Percentiles rank a stretch among this genome's conserved stretches.
phyloP scores from a whole-genome alignment of 2,329 filamentous ascomycete species.

The Plectosphaerella cucumerina region DNA sequence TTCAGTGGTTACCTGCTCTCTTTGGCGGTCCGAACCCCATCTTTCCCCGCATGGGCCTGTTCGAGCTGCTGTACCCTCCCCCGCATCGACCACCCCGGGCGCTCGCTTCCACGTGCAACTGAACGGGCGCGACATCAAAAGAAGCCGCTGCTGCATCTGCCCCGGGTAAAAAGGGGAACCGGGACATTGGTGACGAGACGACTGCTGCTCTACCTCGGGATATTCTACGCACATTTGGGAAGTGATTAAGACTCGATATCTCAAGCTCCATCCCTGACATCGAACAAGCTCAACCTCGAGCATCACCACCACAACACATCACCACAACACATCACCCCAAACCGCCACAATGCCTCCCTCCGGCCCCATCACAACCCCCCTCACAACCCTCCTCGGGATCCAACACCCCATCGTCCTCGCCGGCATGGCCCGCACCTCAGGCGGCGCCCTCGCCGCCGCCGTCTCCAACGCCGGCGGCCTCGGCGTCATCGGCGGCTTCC shows the following conservation, averaged over 20 bases:
- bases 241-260: neutral
- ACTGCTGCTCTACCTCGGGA: no score
- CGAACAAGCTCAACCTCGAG: neutral
- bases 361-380: conserved; percentile 67
- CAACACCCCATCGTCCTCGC: conserved; percentile 87
- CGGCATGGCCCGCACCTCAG: conserved; percentile 86
- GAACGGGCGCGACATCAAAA: no score
- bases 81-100: neutral
- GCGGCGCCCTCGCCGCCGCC: conserved; percentile 73
- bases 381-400: conserved; percentile 76
- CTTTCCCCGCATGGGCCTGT: no score
- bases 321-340: neutral
- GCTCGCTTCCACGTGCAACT: neutral
- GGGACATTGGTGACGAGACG: no score
- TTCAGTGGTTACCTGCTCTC: no score
- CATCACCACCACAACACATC: neutral
- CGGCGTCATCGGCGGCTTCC: conserved; percentile 68
- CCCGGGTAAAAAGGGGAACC: no score
- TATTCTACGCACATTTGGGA: no score
- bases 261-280: no score
- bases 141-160: no score
- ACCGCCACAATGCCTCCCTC: conserved; percentile 30
- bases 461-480: conserved; percentile 87
- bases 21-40: no score
- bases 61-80: neutral